phyloP scores from a whole-genome alignment of 1,139 yeast species.

The Yamadazyma blattariae region DNA sequence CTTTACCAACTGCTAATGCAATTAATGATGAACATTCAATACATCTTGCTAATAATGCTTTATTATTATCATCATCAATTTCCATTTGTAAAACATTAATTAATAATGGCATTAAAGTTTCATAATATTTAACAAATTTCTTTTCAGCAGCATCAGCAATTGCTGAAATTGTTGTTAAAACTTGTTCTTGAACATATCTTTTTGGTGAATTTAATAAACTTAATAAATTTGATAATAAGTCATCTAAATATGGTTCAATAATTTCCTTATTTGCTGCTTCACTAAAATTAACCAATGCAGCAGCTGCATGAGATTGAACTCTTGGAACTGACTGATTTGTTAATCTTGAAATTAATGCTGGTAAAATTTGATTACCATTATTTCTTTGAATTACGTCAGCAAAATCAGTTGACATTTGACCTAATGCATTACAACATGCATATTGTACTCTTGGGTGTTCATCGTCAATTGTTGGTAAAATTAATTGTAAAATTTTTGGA shows the following conservation, averaged over 20 bases:
- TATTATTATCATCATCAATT: conserved; percentile 72
- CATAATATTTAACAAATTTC: conserved; percentile 87
- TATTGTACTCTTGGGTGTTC: conserved; percentile 92
- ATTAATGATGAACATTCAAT: conserved; percentile 93
- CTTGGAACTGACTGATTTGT: conserved; percentile 73
- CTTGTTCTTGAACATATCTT: conserved; percentile 95
- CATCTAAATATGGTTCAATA: conserved; percentile 87
- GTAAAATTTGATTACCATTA: conserved; percentile 75
- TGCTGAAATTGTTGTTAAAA: conserved; percentile 91
- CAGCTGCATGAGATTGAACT: conserved; percentile 98
- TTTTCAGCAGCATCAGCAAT: conserved; percentile 98
- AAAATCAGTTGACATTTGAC: conserved; percentile 97
- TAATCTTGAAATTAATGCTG: conserved; percentile 82
- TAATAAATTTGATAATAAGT: conserved; percentile 67
- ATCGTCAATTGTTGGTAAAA: conserved; percentile 78
- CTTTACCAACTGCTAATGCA: conserved; percentile 96
- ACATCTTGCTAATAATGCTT: conserved; percentile 85
- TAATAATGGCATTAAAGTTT: conserved; percentile 88
- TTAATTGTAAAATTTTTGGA: conserved; percentile 76
- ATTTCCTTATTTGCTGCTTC: conserved; percentile 88
- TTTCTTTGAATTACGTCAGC: conserved; percentile 84
- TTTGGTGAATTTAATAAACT: conserved; percentile 80
- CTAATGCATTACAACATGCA: conserved; percentile 95
- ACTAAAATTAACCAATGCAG: conserved; percentile 92
- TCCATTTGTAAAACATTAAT: conserved; percentile 77